Percentiles rank a stretch among this genome's conserved stretches.
Conservation (phyloP, 805 yeast genomes). For the Yarrowia yakushimensis region DNA sequence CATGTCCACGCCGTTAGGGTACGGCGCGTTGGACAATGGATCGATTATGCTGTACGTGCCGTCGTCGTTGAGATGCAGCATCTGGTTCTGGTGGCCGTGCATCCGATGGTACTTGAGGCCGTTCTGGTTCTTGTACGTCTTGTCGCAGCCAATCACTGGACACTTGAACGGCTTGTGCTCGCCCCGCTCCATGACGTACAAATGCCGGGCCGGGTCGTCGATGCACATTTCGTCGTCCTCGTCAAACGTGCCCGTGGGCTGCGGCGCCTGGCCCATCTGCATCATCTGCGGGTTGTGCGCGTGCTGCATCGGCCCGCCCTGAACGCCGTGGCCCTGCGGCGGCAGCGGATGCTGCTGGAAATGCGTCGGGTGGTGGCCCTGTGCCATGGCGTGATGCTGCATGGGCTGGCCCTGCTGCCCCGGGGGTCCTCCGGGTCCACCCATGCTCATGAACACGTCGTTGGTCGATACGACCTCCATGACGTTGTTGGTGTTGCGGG, state of each 20-base stretch:
- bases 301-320: neutral
- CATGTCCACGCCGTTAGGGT: conserved; percentile 81
- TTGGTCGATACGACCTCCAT: conserved; percentile 88
- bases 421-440: conserved; percentile 18
- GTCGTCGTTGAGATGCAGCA: conserved; percentile 82
- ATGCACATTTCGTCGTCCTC: conserved; percentile 74
- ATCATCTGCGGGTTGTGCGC: conserved; percentile 17
- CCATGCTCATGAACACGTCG: conserved; percentile 70
- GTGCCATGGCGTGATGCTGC: conserved; percentile 23
- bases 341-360: conserved; percentile 18
- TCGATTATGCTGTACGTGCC: conserved; percentile 91
- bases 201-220: conserved; percentile 93
- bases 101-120: conserved; percentile 92
- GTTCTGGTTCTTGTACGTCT: conserved; percentile 95
- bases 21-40: conserved; percentile 75
- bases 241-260: conserved; percentile 37
- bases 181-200: conserved; percentile 86
- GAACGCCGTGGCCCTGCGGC: neutral
- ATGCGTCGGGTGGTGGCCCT: conserved; percentile 24
- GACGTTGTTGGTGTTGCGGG: conserved; percentile 34
- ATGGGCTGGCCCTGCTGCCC: conserved; percentile 2
- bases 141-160: conserved; percentile 97
- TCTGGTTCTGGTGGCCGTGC: conserved; percentile 97
- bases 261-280: conserved; percentile 33
- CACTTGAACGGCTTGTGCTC: conserved; percentile 95